These are phyloP conservation scores for Backusella australiensis DNA, from an alignment of 192 early-diverging fungal genomes.

Conservation along the genomic window DNA sequence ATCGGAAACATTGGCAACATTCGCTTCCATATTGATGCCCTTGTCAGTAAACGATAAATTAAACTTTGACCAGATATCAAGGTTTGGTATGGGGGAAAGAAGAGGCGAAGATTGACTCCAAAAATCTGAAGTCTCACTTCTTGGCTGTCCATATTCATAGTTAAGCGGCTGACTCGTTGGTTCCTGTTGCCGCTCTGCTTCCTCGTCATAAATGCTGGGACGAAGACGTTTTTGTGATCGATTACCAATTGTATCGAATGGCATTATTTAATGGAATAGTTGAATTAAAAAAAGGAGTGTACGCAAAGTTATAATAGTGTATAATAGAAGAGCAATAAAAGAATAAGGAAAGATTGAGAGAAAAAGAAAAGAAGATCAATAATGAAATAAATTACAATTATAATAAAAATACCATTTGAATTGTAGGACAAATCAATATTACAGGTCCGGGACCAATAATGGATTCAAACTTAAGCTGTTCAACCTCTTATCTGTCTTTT, in stretches of 20 bases:
- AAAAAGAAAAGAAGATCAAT: neutral
- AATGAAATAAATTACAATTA: neutral
- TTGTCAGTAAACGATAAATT: constrained; percentile 27
- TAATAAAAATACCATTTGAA: neutral
- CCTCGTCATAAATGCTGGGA: neutral
- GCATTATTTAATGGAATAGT: neutral
- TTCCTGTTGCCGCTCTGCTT: neutral
- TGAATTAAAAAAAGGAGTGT: neutral
- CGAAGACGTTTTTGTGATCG: constrained; percentile 9
- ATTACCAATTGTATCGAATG: constrained; percentile 2
- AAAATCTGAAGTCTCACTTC: neutral
- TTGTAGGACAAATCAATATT: constrained; percentile 8
- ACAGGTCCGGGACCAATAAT: constrained; percentile 1
- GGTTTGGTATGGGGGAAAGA: neutral
- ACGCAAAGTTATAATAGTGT: neutral
- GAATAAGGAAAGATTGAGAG: neutral
- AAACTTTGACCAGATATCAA: constrained; percentile 21
- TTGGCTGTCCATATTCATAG: neutral
- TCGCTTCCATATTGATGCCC: constrained; percentile 34
- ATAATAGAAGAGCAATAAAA: neutral
- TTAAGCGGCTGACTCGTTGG: neutral
- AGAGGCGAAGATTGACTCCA: neutral
- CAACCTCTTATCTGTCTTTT: neutral
- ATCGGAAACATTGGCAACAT: constrained; percentile 27
- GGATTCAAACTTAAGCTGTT: neutral